Percentiles rank a stretch among this genome's conserved stretches.
Conservation (phyloP, 2,329 filamentous ascomycete genomes). For the Cordyceps tenuipes region DNA sequence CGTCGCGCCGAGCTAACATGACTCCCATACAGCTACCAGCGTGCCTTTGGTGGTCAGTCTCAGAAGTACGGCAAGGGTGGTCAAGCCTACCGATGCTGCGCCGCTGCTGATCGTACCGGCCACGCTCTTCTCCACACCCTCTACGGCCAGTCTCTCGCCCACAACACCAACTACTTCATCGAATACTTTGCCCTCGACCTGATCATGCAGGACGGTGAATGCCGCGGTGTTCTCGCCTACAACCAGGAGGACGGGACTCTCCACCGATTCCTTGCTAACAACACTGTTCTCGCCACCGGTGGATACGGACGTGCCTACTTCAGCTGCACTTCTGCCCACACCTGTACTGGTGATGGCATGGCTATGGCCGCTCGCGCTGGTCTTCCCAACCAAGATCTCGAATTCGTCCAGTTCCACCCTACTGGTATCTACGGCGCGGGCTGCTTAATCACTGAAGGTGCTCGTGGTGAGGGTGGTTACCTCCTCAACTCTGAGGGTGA, state of each 20-base stretch:
- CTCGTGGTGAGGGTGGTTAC: slow-evolving; percentile 96
- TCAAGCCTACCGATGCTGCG: slow-evolving; percentile 95
- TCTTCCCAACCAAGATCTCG: slow-evolving; percentile 96
- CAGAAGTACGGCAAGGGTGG: slow-evolving; percentile 93
- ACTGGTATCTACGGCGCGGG: slow-evolving; percentile 98
- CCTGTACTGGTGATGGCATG: slow-evolving; percentile 98
- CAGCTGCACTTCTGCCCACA: slow-evolving; percentile 95
- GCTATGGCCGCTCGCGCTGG: slow-evolving; percentile 98
- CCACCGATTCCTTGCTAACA: slow-evolving; percentile 91
- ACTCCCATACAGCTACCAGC: slow-evolving; percentile 63
- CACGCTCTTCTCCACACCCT: slow-evolving; percentile 97
- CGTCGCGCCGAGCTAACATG: slow-evolving; percentile 10
- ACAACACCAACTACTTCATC: slow-evolving; percentile 99
- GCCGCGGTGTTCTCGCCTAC: slow-evolving; percentile 92
- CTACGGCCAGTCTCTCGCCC: slow-evolving; percentile 90
- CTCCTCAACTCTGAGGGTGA: slow-evolving; percentile 96
- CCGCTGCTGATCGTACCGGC: slow-evolving; percentile 91
- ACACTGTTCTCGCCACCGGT: slow-evolving; percentile 94
- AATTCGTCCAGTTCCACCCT: slow-evolving; percentile 99
- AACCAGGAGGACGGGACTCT: slow-evolving; percentile 98
- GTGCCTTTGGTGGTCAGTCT: slow-evolving; percentile 96
- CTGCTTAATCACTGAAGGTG: slow-evolving; percentile 95
- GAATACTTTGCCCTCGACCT: slow-evolving; percentile 96
- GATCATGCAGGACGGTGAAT: slow-evolving; percentile 95
- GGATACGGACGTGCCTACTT: slow-evolving; percentile 98